phyloP scores from a whole-genome alignment of 2,329 filamentous ascomycete genomes.

The Neobulgaria alba region DNA sequence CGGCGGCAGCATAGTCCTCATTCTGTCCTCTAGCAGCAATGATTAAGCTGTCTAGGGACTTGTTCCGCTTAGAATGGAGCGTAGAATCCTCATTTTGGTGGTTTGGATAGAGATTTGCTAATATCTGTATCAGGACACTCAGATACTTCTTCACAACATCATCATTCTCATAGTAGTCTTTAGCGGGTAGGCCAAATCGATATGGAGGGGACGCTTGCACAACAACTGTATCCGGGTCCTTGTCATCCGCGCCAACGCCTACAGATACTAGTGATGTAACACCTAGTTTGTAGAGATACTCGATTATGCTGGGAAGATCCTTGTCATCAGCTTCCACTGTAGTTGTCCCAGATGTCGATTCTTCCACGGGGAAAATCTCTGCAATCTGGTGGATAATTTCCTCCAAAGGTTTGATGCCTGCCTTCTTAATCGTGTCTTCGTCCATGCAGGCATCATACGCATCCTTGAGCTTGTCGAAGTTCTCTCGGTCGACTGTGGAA shows the following conservation, averaged over 20 bases:
- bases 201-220: slow-evolving; percentile 37
- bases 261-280: slow-evolving; percentile 31
- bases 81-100: slow-evolving; percentile 13
- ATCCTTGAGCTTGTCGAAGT: slow-evolving; percentile 57
- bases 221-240: slow-evolving; percentile 44
- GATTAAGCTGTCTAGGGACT: slow-evolving; percentile 4
- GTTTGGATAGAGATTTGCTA: slow-evolving; percentile 19
- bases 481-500: slow-evolving; percentile 45
- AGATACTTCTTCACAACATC: slow-evolving; percentile 44
- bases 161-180: slow-evolving; percentile 51
- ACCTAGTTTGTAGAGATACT: slow-evolving; percentile 38
- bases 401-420: slow-evolving; percentile 47
- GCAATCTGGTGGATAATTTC: slow-evolving; percentile 46
- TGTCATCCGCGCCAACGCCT: slow-evolving; percentile 28
- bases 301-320: slow-evolving; percentile 37
- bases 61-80: slow-evolving; percentile 8
- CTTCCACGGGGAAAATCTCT: slow-evolving; percentile 33
- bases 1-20: slow-evolving; percentile 27
- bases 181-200: slow-evolving; percentile 50
- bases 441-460: slow-evolving; percentile 60
- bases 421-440: slow-evolving; percentile 44
- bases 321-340: slow-evolving; percentile 22
- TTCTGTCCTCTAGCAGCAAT: slow-evolving; percentile 10
- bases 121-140: slow-evolving; percentile 29
- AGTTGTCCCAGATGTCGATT: slow-evolving; percentile 5